Conservation (phyloP, 225 moss, liverwort and hornwort species). For the Pseudoscleropodium purum region DNA sequence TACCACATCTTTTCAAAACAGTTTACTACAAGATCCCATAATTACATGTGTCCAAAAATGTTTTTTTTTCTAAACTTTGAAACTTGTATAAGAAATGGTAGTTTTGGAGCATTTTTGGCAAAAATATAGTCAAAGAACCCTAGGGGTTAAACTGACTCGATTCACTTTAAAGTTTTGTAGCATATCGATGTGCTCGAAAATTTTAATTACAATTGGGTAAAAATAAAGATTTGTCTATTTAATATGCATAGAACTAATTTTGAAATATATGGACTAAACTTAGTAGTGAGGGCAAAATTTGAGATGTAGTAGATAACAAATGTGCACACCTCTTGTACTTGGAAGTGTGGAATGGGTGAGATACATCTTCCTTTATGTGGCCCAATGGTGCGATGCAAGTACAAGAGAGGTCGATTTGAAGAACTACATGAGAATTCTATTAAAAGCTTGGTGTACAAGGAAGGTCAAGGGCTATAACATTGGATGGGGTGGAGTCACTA, state of each 20-base stretch:
- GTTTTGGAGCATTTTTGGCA: no score
- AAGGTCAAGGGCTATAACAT: rapidly evolving
- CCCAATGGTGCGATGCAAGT: not conserved
- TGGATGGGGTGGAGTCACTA: rapidly evolving
- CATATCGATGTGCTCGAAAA: not conserved
- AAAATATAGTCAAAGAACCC: no score
- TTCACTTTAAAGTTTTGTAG: not conserved
- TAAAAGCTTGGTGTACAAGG: rapidly evolving
- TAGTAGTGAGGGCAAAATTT: no score
- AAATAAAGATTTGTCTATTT: not conserved
- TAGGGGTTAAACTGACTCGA: not conserved
- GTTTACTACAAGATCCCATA: no score
- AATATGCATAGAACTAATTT: not conserved
- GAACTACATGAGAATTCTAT: not conserved
- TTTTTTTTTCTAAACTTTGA: no score
- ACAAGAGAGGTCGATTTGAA: rapidly evolving
- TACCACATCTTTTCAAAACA: no score
- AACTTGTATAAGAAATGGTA: no score
- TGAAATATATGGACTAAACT: not conserved
- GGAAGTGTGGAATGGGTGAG: not conserved
- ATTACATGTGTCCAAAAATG: no score
- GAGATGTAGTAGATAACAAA: not conserved
- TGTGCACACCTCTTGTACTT: no score
- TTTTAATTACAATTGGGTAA: no score
- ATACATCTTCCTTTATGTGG: rapidly evolving